Conservation (phyloP, 768 basidiomycete species). For the Nevesoporus exiguus region DNA sequence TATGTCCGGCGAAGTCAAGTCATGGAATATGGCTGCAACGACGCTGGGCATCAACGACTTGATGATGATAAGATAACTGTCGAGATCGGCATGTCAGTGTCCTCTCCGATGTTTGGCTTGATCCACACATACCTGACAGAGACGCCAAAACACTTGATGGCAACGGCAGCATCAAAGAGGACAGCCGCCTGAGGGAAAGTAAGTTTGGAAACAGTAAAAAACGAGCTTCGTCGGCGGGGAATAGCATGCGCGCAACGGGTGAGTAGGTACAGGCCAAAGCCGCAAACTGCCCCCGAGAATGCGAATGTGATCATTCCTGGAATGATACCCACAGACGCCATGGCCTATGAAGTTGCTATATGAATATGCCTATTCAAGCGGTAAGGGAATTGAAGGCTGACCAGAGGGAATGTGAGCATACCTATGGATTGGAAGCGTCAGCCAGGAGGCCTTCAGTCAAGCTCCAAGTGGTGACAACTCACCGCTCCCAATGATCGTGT, state of each 20-base stretch:
- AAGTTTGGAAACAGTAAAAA: conserved; percentile 77
- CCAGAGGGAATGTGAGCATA: conserved; percentile 87
- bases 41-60: conserved; percentile 94
- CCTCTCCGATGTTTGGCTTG: neutral
- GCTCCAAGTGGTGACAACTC: conserved; percentile 28
- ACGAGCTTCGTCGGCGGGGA: conserved; percentile 72
- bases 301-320: conserved; percentile 88
- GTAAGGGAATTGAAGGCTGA: conserved; percentile 27
- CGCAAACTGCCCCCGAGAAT: conserved; percentile 71
- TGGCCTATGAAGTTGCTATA: conserved; percentile 51
- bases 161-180: conserved; percentile 92
- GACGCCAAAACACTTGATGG: conserved; percentile 97
- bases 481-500: conserved; percentile 93
- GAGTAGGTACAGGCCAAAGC: conserved; percentile 87
- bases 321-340: conserved; percentile 86
- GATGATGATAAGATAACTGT: conserved; percentile 85
- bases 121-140: conserved; percentile 66
- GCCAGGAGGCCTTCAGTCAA: too few species aligned
- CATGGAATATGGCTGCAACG: conserved; percentile 76
- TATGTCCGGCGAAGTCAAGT: conserved; percentile 58
- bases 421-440: conserved; percentile 40
- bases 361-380: neutral
- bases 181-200: conserved; percentile 87
- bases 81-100: neutral
- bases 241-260: conserved; percentile 77